These are phyloP conservation scores for Fraxinus nigra DNA, from an alignment of 305 asterid genomes.

Conservation along the genomic window DNA sequence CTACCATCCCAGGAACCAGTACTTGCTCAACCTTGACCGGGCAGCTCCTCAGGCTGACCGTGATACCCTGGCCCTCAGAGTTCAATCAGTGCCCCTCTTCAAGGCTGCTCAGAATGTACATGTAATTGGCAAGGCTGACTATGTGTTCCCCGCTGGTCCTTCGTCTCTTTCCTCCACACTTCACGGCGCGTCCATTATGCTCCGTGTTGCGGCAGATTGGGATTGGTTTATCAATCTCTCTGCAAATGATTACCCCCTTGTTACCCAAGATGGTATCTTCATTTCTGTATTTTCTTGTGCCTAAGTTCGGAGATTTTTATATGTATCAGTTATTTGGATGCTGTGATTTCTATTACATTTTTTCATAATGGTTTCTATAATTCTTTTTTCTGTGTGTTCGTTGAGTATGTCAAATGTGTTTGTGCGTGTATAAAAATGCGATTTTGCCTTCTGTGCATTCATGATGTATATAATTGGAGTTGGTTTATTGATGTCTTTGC, in stretches of 20 bases:
- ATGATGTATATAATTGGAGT: neutral
- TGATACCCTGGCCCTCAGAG: slow-evolving; percentile 48
- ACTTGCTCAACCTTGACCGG: slow-evolving; percentile 72
- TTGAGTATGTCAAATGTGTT: neutral
- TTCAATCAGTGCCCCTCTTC: slow-evolving; percentile 60
- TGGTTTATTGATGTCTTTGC: neutral
- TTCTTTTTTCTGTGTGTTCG: neutral
- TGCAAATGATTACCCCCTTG: slow-evolving; percentile 75
- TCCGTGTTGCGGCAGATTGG: slow-evolving; percentile 58
- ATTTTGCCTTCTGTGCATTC: neutral
- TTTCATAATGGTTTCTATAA: neutral
- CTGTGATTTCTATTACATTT: neutral
- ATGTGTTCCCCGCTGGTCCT: slow-evolving; percentile 58
- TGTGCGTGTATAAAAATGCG: neutral
- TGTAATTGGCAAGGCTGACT: slow-evolving; percentile 68
- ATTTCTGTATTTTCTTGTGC: slow-evolving; percentile 1
- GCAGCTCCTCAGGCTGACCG: slow-evolving; percentile 64
- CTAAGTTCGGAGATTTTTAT: neutral
- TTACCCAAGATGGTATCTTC: slow-evolving; percentile 82
- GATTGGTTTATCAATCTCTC: slow-evolving; percentile 87
- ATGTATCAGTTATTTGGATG: neutral
- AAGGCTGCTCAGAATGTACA: slow-evolving; percentile 73
- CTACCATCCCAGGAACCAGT: slow-evolving; percentile 77
- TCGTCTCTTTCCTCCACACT: slow-evolving; percentile 65
- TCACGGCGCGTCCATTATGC: slow-evolving; percentile 76